Base-by-base conservation (phyloP, 371 early-diverging fungal genomes). In the Fennellomyces sp. region DNA sequence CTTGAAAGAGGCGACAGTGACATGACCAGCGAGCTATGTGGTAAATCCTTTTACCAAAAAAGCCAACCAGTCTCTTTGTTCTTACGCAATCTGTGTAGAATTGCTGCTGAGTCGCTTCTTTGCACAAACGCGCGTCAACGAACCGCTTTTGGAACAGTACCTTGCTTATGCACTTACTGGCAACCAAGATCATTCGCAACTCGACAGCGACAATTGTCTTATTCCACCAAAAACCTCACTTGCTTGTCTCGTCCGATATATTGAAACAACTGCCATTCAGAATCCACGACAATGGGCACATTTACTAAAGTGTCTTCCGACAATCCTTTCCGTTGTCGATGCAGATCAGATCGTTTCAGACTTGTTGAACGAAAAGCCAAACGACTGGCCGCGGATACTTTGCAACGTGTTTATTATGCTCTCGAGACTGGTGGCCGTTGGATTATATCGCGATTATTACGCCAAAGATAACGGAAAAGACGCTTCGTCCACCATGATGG, bases 211-310 rank as follows among this genome's bases (percentile, higher is more conserved):
- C n/a, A 49, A 60, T 28, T 53, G 48, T 11, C 50, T 68, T 5
- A 54, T 72, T 29, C 41, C 58, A 35, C 58, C 63, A 2, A 27
- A 31, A 12, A 52, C 41, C 2, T 73, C 68, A 11, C 56, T 69
- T 1, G 15, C 42, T 10, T 57, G 62, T 3, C 56, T 70, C 15
- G 13, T 65, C 3, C 41, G 56, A n/a, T 70, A 59, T 30, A 65
- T 56, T 7, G 66, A 72, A 29, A 23, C 51, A 19, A 73, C 70
- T 1, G 58, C 63, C 2, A 60, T 45, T 8, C 35, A 58, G 19
- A 58, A 75, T 26, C 65, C 72, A 6, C 59, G 64, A 13, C 75
- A 75, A 60, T 78, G 79, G 75, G 53, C 73, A n/a, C 67, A 59
- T 25, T 52, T 78, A 5, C 45, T 78, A 8, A 59, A 65, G 28